These are phyloP conservation scores for Talaromyces sp. DNA, from an alignment of 2,329 filamentous ascomycete genomes.

Conservation along the genomic window DNA sequence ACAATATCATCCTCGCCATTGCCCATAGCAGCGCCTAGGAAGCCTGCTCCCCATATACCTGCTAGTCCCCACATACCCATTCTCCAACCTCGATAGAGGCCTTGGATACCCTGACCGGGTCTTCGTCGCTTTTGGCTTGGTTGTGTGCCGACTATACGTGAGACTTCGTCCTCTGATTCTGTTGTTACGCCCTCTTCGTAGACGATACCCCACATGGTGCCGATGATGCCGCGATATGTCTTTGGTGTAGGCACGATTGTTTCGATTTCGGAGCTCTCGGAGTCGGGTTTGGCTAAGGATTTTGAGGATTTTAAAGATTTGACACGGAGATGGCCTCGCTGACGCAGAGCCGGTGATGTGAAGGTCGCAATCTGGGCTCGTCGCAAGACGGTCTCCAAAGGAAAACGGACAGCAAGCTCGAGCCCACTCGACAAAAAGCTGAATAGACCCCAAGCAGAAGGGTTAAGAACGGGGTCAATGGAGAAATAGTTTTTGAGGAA, in stretches of 20 bases:
- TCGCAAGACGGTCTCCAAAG: slow-evolving; percentile 85
- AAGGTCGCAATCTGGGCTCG: slow-evolving; percentile 79
- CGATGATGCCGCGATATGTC: slow-evolving; percentile 78
- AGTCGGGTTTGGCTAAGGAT: background rate
- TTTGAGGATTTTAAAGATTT: slow-evolving; percentile 18
- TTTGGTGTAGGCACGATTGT: slow-evolving; percentile 74
- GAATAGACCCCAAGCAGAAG: slow-evolving; percentile 74
- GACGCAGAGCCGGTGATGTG: slow-evolving; percentile 51
- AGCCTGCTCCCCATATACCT: slow-evolving; percentile 52
- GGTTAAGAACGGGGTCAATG: slow-evolving; percentile 77
- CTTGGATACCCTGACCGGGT: slow-evolving; percentile 54
- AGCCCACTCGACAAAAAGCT: slow-evolving; percentile 76
- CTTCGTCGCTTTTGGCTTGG: slow-evolving; percentile 37
- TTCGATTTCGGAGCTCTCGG: slow-evolving; percentile 48
- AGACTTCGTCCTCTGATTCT: slow-evolving; percentile 38
- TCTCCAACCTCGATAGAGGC: slow-evolving; percentile 57
- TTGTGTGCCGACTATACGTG: slow-evolving; percentile 38
- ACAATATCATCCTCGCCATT: slow-evolving; percentile 35
- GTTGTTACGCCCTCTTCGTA: slow-evolving; percentile 68
- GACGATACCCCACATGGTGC: slow-evolving; percentile 84
- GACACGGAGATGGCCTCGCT: slow-evolving; percentile 24
- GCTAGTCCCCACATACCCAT: slow-evolving; percentile 55
- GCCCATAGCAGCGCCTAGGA: slow-evolving; percentile 40
- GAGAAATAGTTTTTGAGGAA: slow-evolving; percentile 79
- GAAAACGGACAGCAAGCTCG: slow-evolving; percentile 82